These are phyloP conservation scores for Suillus lakei DNA, from an alignment of 768 basidiomycete genomes.

Conservation along the genomic window DNA sequence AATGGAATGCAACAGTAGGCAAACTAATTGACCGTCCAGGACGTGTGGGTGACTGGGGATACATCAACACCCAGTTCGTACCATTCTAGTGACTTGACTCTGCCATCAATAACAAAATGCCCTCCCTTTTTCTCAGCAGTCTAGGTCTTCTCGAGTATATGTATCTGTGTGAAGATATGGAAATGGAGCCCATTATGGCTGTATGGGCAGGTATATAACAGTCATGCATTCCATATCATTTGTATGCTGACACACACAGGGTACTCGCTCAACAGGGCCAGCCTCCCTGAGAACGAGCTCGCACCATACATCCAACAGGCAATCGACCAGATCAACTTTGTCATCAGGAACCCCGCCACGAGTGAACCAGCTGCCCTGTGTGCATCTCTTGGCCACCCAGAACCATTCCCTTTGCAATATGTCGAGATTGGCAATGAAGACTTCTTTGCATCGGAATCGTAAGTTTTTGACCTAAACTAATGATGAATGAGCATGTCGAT, in stretches of 20 bases:
- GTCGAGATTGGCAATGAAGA: constrained; percentile 67
- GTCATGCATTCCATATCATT: background rate
- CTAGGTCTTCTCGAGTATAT: constrained; percentile 63
- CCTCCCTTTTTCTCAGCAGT: constrained; percentile 39
- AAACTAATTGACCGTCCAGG: constrained; percentile 59
- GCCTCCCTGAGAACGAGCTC: constrained; percentile 48
- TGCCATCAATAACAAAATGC: background rate
- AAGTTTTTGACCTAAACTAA: constrained; percentile 8
- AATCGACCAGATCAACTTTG: constrained; percentile 66
- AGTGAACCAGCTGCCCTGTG: constrained; percentile 56
- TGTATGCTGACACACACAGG: constrained; percentile 35
- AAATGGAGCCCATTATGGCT: constrained; percentile 64
- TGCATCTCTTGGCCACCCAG: constrained; percentile 57
- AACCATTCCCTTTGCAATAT: constrained; percentile 53
- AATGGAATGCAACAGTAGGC: constrained; percentile 69
- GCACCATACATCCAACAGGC: constrained; percentile 59
- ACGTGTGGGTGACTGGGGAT: constrained; percentile 66
- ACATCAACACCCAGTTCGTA: constrained; percentile 61
- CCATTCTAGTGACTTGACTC: background rate
- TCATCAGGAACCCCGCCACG: constrained; percentile 53
- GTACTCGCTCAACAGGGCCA: constrained; percentile 52
- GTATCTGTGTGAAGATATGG: constrained; percentile 57
- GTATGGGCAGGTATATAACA: constrained; percentile 54
- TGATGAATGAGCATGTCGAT: background rate
- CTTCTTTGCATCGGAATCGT: constrained; percentile 46